A percentile compares a stretch with the other conserved stretches of the same genome.
Evolutionary conservation across 805 yeast genomes (phyloP).

Genomic region (Brettanomyces anomalus): DNA sequence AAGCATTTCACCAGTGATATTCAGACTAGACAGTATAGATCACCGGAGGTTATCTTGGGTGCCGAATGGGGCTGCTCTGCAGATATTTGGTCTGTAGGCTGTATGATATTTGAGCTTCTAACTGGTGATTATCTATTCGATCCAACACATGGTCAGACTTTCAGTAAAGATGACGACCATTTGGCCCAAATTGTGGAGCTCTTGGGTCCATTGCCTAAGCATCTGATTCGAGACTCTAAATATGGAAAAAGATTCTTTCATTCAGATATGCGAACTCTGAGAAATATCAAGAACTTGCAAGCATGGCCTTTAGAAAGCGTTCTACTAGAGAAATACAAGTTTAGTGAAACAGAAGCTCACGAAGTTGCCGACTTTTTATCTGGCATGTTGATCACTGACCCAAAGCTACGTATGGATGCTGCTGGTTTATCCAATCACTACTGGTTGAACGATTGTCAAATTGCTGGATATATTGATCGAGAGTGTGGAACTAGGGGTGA

Average conservation of each 20-base stretch:
- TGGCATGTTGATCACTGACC: constrained; percentile 79
- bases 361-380: constrained; percentile 67
- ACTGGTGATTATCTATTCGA: constrained; percentile 95
- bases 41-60: constrained; percentile 81
- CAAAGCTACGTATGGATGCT: constrained; percentile 83
- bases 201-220: constrained; percentile 38
- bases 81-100: constrained; percentile 95
- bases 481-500: constrained; percentile 73
- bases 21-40: constrained; percentile 86
- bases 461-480: constrained; percentile 71
- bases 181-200: constrained; percentile 86
- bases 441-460: constrained; percentile 73
- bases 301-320: constrained; percentile 87
- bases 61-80: constrained; percentile 91
- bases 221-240: constrained; percentile 50
- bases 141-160: constrained; percentile 70
- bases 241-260: constrained; percentile 37
- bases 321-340: constrained; percentile 76
- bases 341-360: constrained; percentile 56
- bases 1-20: constrained; percentile 82
- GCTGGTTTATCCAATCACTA: constrained; percentile 89
- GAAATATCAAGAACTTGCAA: constrained; percentile 72
- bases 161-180: constrained; percentile 90
- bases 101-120: constrained; percentile 79
- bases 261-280: constrained; percentile 35